Evolutionary conservation across 768 basidiomycete species (phyloP), one percentile per base, ranked within the genome.

Genomic region (Tephrocybe sp.): DNA sequence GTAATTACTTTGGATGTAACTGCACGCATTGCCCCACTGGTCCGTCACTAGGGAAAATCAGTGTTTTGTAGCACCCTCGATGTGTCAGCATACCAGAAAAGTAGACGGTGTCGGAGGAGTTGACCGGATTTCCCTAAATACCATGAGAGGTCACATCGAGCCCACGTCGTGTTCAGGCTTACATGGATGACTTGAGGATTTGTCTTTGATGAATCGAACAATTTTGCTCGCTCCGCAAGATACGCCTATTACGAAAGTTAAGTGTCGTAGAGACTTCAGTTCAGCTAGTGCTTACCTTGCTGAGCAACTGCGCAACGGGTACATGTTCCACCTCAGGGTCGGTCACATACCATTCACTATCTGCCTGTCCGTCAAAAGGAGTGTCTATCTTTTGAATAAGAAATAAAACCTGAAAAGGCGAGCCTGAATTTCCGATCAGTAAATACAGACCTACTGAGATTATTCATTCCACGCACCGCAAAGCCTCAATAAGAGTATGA

Each of bases 71-170:
- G 36, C 11, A 5, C 17, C 35, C 13, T 33, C 11, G 17, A 14
- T 1, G 31, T 23, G 32, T 30, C n/a, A 32, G 14, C 34, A 10
- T 32, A 82, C 88, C 89, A 6, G 93, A 84, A 62, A 98, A 95
- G 64, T 98, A 97, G 12, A 97, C 92, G 0, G 96, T 98, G 65
- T 99, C 96, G 1, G 91, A 90, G 1, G 89, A 89, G 54, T 87
- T 81, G 22, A 84, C 74, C 1, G 93, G 94, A 54, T 84, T 82
- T 4, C 95, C 94, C 83, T 92, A 54, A 4, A 8, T 16, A 12
- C 41, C 13, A 12, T 57, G 22, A 59, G 45, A 61, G 50, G 22
- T 51, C 16, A 39, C 46, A 39, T 39, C 34, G 5, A 45, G 4
- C n/a, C 14, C 11, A 30, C 33, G 5, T 32, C 10, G 8, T 39